These are phyloP conservation scores for Biscogniauxia sp. DNA, from an alignment of 2,329 filamentous ascomycete genomes.

Conservation along the genomic window DNA sequence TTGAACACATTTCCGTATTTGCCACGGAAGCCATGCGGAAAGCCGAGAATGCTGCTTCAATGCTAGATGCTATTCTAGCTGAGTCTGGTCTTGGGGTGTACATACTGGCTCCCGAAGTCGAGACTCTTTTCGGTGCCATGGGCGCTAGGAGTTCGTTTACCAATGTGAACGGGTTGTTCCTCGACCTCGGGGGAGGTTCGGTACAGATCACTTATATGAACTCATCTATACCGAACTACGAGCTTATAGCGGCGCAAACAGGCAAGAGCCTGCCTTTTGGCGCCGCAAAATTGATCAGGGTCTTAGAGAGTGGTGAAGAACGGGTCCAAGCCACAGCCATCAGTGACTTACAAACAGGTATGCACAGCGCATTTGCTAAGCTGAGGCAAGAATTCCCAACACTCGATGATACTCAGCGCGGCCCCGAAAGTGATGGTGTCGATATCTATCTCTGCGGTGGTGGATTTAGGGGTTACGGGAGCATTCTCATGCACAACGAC, in stretches of 20 bases:
- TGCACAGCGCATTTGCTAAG: slow-evolving; percentile 59
- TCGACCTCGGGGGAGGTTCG: slow-evolving; percentile 78
- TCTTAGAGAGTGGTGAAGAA: slow-evolving; percentile 42
- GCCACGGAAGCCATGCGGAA: slow-evolving; percentile 88
- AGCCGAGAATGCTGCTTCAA: slow-evolving; percentile 69
- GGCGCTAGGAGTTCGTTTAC: slow-evolving; percentile 75
- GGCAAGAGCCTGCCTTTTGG: slow-evolving; percentile 61
- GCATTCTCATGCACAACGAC: slow-evolving; percentile 80
- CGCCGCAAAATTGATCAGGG: slow-evolving; percentile 54
- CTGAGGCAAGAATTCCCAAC: slow-evolving; percentile 47
- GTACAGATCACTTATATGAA: slow-evolving; percentile 65
- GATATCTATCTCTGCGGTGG: slow-evolving; percentile 85
- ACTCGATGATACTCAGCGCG: slow-evolving; percentile 46
- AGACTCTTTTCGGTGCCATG: slow-evolving; percentile 79
- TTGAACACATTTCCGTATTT: slow-evolving; percentile 67
- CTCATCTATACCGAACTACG: slow-evolving; percentile 46
- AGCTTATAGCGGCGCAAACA: slow-evolving; percentile 49
- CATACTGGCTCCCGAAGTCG: slow-evolving; percentile 74
- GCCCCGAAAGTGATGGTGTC: slow-evolving; percentile 43
- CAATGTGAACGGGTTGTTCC: slow-evolving; percentile 70
- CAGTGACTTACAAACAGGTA: slow-evolving; percentile 53
- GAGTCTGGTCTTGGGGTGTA: slow-evolving; percentile 66
- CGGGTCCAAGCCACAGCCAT: slow-evolving; percentile 46
- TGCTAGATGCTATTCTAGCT: slow-evolving; percentile 62
- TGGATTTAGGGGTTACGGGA: slow-evolving; percentile 88